Percentiles rank a stretch among this genome's conserved stretches.
These are phyloP conservation scores for Passiflora organensis DNA, from an alignment of 345 rosid genomes.

Conservation along the genomic window DNA sequence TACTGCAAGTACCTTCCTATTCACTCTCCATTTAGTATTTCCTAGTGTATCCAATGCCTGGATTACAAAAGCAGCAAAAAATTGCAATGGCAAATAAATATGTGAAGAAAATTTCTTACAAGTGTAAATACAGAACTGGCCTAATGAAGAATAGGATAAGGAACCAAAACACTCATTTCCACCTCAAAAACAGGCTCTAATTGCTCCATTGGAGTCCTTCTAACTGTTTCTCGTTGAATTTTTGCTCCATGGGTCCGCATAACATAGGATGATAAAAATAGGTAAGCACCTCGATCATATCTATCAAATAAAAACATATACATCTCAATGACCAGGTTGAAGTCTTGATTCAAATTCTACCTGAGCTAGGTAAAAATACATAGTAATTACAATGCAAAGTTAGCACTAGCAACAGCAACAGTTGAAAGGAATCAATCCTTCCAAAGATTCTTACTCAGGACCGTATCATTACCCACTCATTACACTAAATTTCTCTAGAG, in stretches of 20 bases:
- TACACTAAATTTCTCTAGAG: no score
- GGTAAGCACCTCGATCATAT: constrained; percentile 81
- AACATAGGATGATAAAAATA: constrained; percentile 74
- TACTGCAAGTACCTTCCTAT: constrained; percentile 70
- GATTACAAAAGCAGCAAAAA: constrained; percentile 13
- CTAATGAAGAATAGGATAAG: no score
- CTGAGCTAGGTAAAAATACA: no score
- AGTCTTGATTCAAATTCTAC: neutral
- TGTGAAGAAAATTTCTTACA: neutral
- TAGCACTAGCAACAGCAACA: neutral
- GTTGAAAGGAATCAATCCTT: neutral
- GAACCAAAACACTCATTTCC: constrained; percentile 14
- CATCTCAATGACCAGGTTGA: neutral
- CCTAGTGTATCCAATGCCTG: constrained; percentile 97
- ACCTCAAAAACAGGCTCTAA: constrained; percentile 80
- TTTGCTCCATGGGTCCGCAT: constrained; percentile 95
- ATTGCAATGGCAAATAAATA: constrained; percentile 14
- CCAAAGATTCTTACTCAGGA: no score
- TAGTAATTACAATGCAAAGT: neutral
- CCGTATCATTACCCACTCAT: no score
- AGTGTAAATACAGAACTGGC: no score
- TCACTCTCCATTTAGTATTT: constrained; percentile 89
- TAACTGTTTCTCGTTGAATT: constrained; percentile 62
- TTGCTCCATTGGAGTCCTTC: constrained; percentile 56
- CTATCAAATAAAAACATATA: no score